Percentiles rank a stretch among this genome's conserved stretches.
Evolutionary conservation across 2,329 filamentous ascomycete genomes (phyloP).

Genomic region (Scortechinia acanthostroma): DNA sequence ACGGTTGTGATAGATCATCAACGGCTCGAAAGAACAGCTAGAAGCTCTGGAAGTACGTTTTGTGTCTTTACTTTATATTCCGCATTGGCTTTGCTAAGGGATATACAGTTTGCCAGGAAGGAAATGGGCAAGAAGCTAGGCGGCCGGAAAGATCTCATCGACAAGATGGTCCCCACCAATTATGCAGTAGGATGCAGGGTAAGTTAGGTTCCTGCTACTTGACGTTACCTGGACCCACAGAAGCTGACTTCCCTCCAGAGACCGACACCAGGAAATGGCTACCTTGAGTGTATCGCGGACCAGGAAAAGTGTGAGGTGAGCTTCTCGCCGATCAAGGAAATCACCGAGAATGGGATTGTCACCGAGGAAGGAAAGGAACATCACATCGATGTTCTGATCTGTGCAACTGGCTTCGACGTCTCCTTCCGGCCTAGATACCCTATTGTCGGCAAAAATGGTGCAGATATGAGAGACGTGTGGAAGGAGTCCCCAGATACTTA

Average conservation of each 20-base stretch:
- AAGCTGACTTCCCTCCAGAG: slow-evolving; percentile 36
- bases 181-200: neutral
- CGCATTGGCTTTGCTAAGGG: neutral
- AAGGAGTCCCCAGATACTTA: slow-evolving; percentile 13
- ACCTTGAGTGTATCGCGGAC: too few species aligned
- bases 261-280: slow-evolving; percentile 39
- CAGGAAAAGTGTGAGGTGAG: slow-evolving; percentile 24
- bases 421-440: slow-evolving; percentile 14
- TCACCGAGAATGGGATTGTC: slow-evolving; percentile 22
- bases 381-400: slow-evolving; percentile 16
- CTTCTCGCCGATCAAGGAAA: slow-evolving; percentile 8
- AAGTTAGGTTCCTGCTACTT: too few species aligned
- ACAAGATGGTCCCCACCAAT: too few species aligned
- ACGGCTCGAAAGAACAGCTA: slow-evolving; percentile 32
- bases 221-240: too few species aligned
- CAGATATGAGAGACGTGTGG: slow-evolving; percentile 16
- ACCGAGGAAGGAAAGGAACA: slow-evolving; percentile 9
- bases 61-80: neutral
- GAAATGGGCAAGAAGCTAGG: neutral
- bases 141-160: neutral
- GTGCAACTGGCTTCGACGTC: slow-evolving; percentile 21
- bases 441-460: slow-evolving; percentile 12
- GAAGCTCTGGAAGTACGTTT: slow-evolving; percentile 18
- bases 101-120: neutral
- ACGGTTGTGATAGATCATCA: too few species aligned